Base-by-base conservation (phyloP, 164 flowering plant genomes). In the Aristolochia californica region DNA sequence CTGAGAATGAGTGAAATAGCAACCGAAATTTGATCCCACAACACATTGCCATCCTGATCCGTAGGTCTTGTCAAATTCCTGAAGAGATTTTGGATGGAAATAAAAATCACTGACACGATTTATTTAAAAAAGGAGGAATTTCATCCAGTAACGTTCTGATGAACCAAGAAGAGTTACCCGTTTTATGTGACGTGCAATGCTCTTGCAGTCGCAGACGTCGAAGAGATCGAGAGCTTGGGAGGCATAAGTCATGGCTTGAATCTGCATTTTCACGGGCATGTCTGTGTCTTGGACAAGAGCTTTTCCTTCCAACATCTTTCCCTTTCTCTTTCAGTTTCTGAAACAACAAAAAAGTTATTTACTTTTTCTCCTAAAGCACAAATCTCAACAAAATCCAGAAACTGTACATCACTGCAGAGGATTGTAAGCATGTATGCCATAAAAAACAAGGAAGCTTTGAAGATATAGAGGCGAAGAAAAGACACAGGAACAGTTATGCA, bases 201-300 rank as follows among this genome's bases (percentile, higher is more conserved):
- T 79, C 67, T 60, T 83, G 80, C 73, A 85, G 55, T 90, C 97
- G 17, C 77, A 18, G 52, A 87, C 90, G 58, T 90, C 97, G 65
- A 76, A 85, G 26, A 82, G 70, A 81, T 87, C 97, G 60, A 90
- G 73, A 60, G 97, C 95, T 65, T 82, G 75, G 66, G 91, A 81
- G 58, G 97, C 95, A 66, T 64, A 72, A 49, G 79, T 72, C 85
- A 81, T 82, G 64, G 97, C 97, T 57, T 80, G 88, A 51, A 78
- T 70, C 81, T 87, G 95, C 97, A 90, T 90, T 83, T 81, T 87
- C 73, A 65, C 26, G 18, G 91, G 93, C 97, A 90, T 90, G 74
- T 90, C 97, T 58, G 95, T 76, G 56, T 87, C 97, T 63, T 82
- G 79, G 18, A 90, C 56, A 71, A 85, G 51, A 34, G 87, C 97